Evolutionary conservation across 1,284 basidiomycete species (phyloP), one percentile per base, ranked within the genome.

Genomic region (Pseudomicrostroma phylloplanum): DNA sequence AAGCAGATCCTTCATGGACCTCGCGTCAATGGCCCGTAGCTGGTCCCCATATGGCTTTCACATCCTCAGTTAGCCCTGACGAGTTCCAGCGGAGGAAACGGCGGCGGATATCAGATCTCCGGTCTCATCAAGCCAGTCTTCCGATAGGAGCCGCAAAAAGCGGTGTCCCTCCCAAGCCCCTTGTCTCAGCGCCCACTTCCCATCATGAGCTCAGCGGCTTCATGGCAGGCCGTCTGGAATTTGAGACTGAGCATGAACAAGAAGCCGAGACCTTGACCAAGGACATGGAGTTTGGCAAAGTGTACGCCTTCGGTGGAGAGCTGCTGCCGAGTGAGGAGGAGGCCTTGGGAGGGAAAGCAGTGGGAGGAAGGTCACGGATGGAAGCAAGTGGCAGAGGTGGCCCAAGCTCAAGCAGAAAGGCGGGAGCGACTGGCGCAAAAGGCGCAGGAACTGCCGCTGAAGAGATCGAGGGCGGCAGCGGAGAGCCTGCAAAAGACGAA

Each of bases 211-310:
- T 98, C 49, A 87, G 87, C 12, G 90, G 89, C 0, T 97, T 89
- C 81, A 89, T 98, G 81, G 94, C 94, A 7, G 94, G 94, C 19
- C 88, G 96, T 53, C 84, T 98, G 56, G 94, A 98, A 80, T 98
- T 98, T 78, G 96, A 98, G 79, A 90, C 92, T 70, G 96, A 98
- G 80, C 82, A 92, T 19, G 94, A 97, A 77, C 80, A 82, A 62
- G 92, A 97, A 42, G 94, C 94, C 0, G 94, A 98, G 77, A 88
- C 93, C 74, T 82, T 92, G 1, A 89, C 97, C 69, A 98, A 97
- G 81, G 92, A 98, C 77, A 84, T 98, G 69, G 93, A 97, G 78
- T 97, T 97, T 73, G 94, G 92, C 1, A 82, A 91, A 11, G 91
- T 92, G 63, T 84, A 86, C 43, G 84, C 87, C 55, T 96, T 86